Conservation (phyloP, 306 rosid species). For the Argentina anserina region DNA sequence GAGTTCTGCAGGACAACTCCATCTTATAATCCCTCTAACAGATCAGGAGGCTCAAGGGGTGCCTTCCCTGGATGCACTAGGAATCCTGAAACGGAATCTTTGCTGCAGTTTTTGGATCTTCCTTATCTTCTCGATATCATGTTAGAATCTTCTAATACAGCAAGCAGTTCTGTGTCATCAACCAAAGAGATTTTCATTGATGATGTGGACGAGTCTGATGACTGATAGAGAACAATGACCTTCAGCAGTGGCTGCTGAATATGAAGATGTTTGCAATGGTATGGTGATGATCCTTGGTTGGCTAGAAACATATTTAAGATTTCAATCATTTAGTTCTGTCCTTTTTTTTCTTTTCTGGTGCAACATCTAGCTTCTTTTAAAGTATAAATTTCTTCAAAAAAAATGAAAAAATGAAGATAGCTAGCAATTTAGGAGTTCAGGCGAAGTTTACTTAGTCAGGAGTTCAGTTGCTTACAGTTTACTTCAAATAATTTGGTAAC, state of each 20-base stretch:
- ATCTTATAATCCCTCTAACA: constrained; percentile 50
- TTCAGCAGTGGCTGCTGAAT: constrained; percentile 26
- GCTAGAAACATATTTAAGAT: no score
- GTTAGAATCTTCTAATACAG: constrained; percentile 35
- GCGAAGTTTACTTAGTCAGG: background rate
- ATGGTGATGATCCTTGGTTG: background rate
- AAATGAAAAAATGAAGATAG: no score
- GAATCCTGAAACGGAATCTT: constrained; percentile 78
- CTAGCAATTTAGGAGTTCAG: no score
- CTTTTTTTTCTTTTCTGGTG: no score
- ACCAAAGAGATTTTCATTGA: constrained; percentile 72
- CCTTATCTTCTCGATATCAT: constrained; percentile 73
- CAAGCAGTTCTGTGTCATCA: constrained; percentile 34
- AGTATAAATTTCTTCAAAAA: no score
- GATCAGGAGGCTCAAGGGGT: constrained; percentile 27
- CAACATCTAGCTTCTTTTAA: no score
- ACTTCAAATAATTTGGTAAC: background rate
- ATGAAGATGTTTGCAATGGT: constrained; percentile 20
- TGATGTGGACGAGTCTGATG: constrained; percentile 57
- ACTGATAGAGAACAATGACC: constrained; percentile 28
- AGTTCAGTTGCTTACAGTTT: no score
- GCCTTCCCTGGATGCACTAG: constrained; percentile 35
- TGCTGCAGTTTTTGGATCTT: constrained; percentile 75
- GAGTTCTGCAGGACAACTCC: constrained; percentile 70
- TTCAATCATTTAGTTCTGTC: no score